phyloP scores from a whole-genome alignment of 2,329 filamentous ascomycete species.

The Lecanoromycetidae sp. region DNA sequence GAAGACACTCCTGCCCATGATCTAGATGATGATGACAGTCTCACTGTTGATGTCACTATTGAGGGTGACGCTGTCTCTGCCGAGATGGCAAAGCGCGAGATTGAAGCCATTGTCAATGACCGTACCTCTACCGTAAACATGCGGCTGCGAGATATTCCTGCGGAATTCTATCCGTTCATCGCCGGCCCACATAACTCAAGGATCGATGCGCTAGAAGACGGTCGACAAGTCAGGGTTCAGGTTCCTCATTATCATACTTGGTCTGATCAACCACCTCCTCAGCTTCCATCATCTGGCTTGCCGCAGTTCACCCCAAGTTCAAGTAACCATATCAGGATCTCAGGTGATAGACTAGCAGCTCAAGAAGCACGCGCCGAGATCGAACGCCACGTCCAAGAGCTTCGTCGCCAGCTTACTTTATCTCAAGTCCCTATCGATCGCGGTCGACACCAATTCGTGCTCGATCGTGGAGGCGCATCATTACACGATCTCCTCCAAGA shows the following conservation, averaged over 20 bases:
- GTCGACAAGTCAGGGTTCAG: constrained; percentile 65
- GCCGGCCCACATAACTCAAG: constrained; percentile 62
- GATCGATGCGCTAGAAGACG: constrained; percentile 55
- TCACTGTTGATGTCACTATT: constrained; percentile 71
- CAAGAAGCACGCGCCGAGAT: constrained; percentile 69
- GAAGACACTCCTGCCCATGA: constrained; percentile 48
- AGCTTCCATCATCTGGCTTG: constrained; percentile 49
- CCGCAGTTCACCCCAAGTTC: constrained; percentile 59
- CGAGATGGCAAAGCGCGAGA: constrained; percentile 68
- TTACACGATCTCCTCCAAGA: constrained; percentile 78
- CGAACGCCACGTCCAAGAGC: constrained; percentile 62
- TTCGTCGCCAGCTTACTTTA: constrained; percentile 62
- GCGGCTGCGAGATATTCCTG: constrained; percentile 70
- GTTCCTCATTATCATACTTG: constrained; percentile 73
- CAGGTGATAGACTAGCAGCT: constrained; percentile 72
- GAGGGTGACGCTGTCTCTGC: constrained; percentile 86
- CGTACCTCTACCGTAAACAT: constrained; percentile 70
- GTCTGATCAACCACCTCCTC: constrained; percentile 54
- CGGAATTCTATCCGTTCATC: constrained; percentile 93
- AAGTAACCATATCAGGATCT: constrained; percentile 70
- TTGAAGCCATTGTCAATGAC: constrained; percentile 78
- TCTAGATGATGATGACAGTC: constrained; percentile 60
- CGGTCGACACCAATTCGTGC: constrained; percentile 87
- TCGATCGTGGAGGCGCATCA: constrained; percentile 68
- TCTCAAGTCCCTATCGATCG: constrained; percentile 73